Evolutionary conservation across 2,329 filamentous ascomycete species (phyloP).

Genomic region (Fusarium longipes): DNA sequence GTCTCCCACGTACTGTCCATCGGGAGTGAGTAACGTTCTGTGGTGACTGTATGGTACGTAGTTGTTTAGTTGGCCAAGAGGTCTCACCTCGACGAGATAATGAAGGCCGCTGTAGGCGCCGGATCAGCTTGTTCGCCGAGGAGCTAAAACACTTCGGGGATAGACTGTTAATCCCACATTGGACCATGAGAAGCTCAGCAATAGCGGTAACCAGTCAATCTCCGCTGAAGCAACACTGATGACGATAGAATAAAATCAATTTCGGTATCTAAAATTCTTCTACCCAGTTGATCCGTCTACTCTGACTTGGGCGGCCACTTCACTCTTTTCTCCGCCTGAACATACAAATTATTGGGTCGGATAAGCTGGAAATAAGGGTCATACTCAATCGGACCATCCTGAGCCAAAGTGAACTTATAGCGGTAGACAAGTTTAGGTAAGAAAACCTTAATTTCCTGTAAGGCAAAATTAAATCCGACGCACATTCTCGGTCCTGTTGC

Average conservation of each 20-base stretch:
- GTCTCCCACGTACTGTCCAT: background rate
- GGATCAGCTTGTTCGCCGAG: background rate
- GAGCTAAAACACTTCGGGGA: background rate
- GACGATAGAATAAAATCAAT: too few relatives aligned
- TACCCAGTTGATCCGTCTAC: accelerated
- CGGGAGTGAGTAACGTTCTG: too few relatives aligned
- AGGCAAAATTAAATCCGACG: conserved; percentile 72
- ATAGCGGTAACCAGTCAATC: background rate
- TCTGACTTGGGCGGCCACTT: conserved; percentile 18
- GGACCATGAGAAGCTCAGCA: background rate
- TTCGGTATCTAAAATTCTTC: too few relatives aligned
- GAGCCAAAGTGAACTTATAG: conserved; percentile 64
- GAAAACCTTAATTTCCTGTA: conserved; percentile 70
- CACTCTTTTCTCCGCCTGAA: conserved; percentile 55
- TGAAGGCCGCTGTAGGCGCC: background rate
- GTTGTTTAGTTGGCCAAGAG: background rate
- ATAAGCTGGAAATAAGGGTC: conserved; percentile 70
- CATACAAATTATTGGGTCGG: conserved; percentile 65
- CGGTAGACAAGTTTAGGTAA: conserved; percentile 68
- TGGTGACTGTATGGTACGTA: background rate
- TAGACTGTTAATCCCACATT: background rate
- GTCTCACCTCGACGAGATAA: background rate
- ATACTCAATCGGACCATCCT: conserved; percentile 64
- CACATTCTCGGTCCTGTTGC: conserved; percentile 67
- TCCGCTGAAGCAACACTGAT: too few relatives aligned